Conservation (phyloP, 2,329 filamentous ascomycete genomes). For the Aspergillus luchuensis region DNA sequence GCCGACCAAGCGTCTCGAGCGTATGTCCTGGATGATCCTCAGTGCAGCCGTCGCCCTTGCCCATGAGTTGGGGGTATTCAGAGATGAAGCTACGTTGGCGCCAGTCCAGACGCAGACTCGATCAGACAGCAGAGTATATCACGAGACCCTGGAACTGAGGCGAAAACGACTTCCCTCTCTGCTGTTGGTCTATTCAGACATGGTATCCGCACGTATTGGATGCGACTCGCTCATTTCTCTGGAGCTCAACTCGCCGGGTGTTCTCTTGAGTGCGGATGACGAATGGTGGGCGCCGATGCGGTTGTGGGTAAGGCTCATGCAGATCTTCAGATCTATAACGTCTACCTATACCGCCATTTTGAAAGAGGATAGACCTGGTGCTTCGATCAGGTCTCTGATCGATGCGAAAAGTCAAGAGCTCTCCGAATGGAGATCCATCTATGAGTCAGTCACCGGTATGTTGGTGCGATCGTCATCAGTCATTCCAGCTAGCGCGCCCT, state of each 20-base stretch:
- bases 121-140: conserved; percentile 19
- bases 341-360: not conserved
- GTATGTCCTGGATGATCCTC: conserved; percentile 62
- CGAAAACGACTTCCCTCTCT: conserved; percentile 35
- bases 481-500: not conserved
- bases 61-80: conserved; percentile 53
- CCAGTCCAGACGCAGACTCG: conserved; percentile 20
- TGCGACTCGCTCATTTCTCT: conserved; percentile 49
- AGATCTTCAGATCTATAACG: conserved; percentile 25
- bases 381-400: not conserved
- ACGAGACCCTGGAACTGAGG: conserved; percentile 26
- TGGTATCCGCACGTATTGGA: conserved; percentile 50
- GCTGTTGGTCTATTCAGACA: conserved; percentile 49
- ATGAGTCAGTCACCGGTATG: conserved; percentile 6
- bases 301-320: conserved; percentile 44
- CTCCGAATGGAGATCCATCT: conserved; percentile 11
- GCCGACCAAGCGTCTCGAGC: conserved; percentile 54
- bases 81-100: conserved; percentile 30
- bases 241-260: conserved; percentile 30
- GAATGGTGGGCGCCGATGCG: conserved; percentile 49
- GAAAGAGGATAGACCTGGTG: not conserved
- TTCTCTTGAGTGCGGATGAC: conserved; percentile 40
- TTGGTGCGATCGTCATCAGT: not conserved
- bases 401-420: conserved; percentile 17
- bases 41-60: conserved; percentile 54